Base-by-base conservation (phyloP, 331 rosid species). In the Pyrus hybrid region DNA sequence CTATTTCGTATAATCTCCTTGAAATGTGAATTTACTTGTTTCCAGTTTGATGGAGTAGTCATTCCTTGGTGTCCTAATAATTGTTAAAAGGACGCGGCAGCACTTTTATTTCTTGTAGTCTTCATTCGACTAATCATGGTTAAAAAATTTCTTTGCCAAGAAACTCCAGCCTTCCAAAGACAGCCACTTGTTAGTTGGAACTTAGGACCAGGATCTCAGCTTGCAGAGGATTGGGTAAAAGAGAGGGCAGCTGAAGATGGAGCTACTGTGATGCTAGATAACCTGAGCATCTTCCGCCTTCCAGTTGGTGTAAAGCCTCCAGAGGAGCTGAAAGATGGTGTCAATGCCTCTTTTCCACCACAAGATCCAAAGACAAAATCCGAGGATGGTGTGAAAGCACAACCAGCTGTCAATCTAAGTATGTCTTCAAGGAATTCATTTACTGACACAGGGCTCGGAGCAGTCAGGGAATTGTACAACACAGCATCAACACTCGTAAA, bases 231-330 rank as follows among this genome's bases (percentile, higher is more conserved):
- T 84, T 87, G 97, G 99, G 91, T 92, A 41, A 90, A 84, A 77
- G 92, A 90, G 82, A 84, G 89, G 81, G 90, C 86, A 32, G 85
- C 84, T 73, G 89, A 88, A 79, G 78, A 79, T 80, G 83, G 73
- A 71, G 68, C 84, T 54, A 64, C 78, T 35, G 74, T 83, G 22
- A 57, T 82, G 54, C 80, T 85, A 73, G 89, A 92, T 87, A 86
- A 80, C 74, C 68, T 90, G 79, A 79, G 86, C 84, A 81, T 84
- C 79, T 88, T 92, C 83, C 78, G 72, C 82, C 96, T 88, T 81
- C 99, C 99, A 53, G 96, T 92, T 21, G 99, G 99, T 53, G 96
- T 94, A 68, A 86, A 85, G 83, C 81, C 89, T 85, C 82, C 91
- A 66, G 90, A 86, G 72, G 91, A 82, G 80, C 78, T 85, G 73